Base-by-base conservation (phyloP, 2,329 filamentous ascomycete genomes). In the Colletotrichum lentis region DNA sequence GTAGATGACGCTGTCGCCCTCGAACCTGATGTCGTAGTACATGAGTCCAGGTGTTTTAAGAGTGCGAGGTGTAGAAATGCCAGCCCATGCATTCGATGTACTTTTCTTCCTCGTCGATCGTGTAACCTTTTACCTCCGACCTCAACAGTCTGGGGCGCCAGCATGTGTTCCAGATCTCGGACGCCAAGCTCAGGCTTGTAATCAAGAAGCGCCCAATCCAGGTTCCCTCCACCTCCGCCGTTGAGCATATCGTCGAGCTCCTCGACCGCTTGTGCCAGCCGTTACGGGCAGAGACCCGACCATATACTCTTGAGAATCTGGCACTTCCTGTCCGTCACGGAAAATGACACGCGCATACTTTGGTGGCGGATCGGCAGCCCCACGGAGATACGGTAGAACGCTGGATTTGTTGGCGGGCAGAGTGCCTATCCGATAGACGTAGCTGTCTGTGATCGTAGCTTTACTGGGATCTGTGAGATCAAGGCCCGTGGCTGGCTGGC, bases 71-170 rank as follows among this genome's bases (percentile, higher is more conserved):
- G 74, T 84, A 86, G 73, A 86, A 86, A 3, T 79, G 78, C 76
- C 83, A 87, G 20, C 82, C 84, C 75, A 86, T 81, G 78, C 82
- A 86, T 66, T 82, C 81, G 43, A 87, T 78, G 69, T 82, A 86
- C 57, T 80, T 77, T 65, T 83, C 73, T 43, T 80, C 73, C 35
- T 70, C 63, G 69, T 86, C 84, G 16, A 86, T 59, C 57, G 74
- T 76, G 73, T 81, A 81, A 2, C 80, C 76, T 69, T 79, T 80
- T 39, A n/a, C 80, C 80, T 3, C 77, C 78, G 2, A 80, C 68
- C 70, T 80, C 78, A 16, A 79, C 71, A 39, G 72, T 77, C 59
- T 79, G 76, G 2, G 79, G 80, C 2, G 79, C 77, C 3, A 76
- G 72, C 5, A 72, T 75, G 5, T 77, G 72, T 44, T 80, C 78